Evolutionary conservation across 306 rosid genomes (phyloP).

Genomic region (Mimosa pudica): DNA sequence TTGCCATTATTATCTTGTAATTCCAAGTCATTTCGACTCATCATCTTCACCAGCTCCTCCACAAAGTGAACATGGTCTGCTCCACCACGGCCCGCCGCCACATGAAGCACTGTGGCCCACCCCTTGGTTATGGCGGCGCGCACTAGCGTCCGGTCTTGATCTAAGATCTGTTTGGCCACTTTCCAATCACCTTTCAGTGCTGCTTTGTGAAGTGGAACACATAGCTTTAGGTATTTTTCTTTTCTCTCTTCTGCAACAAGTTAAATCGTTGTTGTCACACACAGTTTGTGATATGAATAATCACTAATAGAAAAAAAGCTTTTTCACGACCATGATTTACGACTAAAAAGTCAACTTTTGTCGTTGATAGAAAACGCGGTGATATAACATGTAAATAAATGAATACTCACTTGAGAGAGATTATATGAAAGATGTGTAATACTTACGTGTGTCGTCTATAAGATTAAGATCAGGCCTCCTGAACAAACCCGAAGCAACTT

Average conservation of each 20-base stretch:
- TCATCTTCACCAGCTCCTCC: constrained; percentile 29
- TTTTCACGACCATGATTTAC: too few species aligned
- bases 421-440: too few species aligned
- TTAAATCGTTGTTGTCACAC: neutral
- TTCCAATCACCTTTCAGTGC: constrained; percentile 46
- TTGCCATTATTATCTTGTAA: constrained; percentile 32
- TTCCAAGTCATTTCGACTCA: constrained; percentile 26
- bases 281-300: neutral
- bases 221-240: constrained; percentile 6
- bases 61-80: constrained; percentile 42
- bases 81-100: constrained; percentile 24
- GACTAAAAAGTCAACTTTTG: too few species aligned
- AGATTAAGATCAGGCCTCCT: constrained; percentile 10
- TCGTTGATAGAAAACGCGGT: too few species aligned
- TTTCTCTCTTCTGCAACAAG: neutral
- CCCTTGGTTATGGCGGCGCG: constrained; percentile 38
- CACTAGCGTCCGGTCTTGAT: constrained; percentile 1
- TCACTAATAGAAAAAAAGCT: too few species aligned
- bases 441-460: neutral
- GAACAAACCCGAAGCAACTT: neutral
- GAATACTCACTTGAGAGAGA: neutral
- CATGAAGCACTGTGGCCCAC: constrained; percentile 39
- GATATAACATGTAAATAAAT: too few species aligned
- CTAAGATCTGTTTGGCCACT: constrained; percentile 33
- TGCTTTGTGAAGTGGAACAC: constrained; percentile 41